Evolutionary conservation across 352 stramenopile species (phyloP), one percentile per base, ranked within the genome.

Genomic region (Pythium rhizo-oryzae): DNA sequence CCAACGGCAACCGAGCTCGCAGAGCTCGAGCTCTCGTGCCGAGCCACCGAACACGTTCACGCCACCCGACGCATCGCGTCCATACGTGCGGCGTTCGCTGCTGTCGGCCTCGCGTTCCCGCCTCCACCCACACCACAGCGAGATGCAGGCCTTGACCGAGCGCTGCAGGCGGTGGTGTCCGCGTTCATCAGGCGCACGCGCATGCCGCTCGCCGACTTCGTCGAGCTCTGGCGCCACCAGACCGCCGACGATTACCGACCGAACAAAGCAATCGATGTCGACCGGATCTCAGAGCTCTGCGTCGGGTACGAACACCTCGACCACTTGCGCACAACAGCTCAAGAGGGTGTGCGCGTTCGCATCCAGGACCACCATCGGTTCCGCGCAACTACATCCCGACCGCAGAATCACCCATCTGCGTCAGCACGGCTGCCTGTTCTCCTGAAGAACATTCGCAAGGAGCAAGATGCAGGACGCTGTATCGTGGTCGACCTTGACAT

Each of bases 151-250:
- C 33, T 11, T 39, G 33, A 39, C 33, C 5, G 11, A 11, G 5
- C 5, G 33, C 33, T 39, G 5, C 5, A 39, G 33, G 33, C 33
- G 6, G 33, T 39, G 33, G 33, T 39, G 11, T 39, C 33, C 5
- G 11, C 11, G 47, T 53, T 28, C 47, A 25, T 53, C n/a, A 15
- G 47, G 8, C 12, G 25, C 4, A 53, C 53, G 2, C 25, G 53
- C 13, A 59, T 46, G 19, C 23, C 33, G 4, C 37, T 25, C 43
- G 8, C 8, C 2, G 18, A 44, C 4, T 66, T 66, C 18, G 59
- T 66, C 8, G 59, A 66, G 30, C 15, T 66, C 9, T 66, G 46
- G 47, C 28, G 59, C 6, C 8, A 44, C 21, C 59, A 58, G 25
- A 52, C 59, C 2, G 7, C 8, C 18, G 23, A 2, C 21, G 46